phyloP scores from a whole-genome alignment of 2,329 filamentous ascomycete genomes.

The Blastomyces percursus region DNA sequence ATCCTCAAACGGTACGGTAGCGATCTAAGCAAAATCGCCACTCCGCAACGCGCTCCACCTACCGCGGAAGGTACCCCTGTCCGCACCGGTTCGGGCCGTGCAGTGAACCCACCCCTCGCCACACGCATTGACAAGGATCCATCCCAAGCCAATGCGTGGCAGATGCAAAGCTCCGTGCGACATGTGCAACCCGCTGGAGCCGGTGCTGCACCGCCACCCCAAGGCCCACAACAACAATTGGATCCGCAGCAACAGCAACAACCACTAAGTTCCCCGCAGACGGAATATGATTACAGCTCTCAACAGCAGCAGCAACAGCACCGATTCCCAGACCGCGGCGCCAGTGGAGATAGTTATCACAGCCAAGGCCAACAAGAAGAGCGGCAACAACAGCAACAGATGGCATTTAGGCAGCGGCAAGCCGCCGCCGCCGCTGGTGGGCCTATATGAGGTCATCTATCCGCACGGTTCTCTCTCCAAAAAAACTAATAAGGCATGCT shows the following conservation, averaged over 20 bases:
- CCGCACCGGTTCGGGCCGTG: slow-evolving; percentile 31
- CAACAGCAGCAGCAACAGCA: slow-evolving; percentile 1
- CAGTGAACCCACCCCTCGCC: slow-evolving; percentile 39
- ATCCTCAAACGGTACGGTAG: slow-evolving; percentile 90
- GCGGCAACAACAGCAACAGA: slow-evolving; percentile 21
- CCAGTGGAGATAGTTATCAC: slow-evolving; percentile 24
- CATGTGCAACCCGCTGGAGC: slow-evolving; percentile 42
- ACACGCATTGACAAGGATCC: slow-evolving; percentile 77
- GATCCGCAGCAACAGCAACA: not conserved
- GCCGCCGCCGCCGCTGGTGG: slow-evolving; percentile 5
- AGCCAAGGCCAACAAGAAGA: slow-evolving; percentile 21
- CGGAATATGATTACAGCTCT: slow-evolving; percentile 6
- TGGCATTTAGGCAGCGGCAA: slow-evolving; percentile 28
- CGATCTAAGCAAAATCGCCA: slow-evolving; percentile 60
- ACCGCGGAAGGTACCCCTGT: slow-evolving; percentile 46
- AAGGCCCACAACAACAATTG: not conserved
- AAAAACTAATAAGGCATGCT: not conserved
- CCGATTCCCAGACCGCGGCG: slow-evolving; percentile 12
- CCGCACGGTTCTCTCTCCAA: not conserved
- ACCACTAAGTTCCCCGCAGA: slow-evolving; percentile 21
- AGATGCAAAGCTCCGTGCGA: slow-evolving; percentile 72
- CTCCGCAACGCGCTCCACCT: slow-evolving; percentile 43
- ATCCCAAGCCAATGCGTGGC: slow-evolving; percentile 56
- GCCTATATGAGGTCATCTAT: not conserved
- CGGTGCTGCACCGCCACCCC: not conserved